Evolutionary conservation across 2,329 filamentous ascomycete genomes (phyloP), one percentile per base, ranked within the genome.

Genomic region (Biscogniauxia mediterranea): DNA sequence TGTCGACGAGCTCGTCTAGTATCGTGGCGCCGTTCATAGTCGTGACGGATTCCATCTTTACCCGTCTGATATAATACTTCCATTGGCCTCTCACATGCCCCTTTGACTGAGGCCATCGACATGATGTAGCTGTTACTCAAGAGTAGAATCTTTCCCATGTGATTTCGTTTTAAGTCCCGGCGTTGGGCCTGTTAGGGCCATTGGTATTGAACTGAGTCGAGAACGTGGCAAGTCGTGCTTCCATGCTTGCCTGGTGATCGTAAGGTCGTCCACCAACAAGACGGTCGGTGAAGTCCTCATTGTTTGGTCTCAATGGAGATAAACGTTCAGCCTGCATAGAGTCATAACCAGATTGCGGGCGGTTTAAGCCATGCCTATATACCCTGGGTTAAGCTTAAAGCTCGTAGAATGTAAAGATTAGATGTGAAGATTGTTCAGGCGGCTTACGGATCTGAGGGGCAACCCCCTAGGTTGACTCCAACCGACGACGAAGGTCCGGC

Each of bases 381-480:
- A 49, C 9, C n/a, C 38, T 54, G 6, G 2, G 56, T 52, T 25
- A 23, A 61, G 25, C 25, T 25, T 9, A 59, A 59, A 5, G 52
- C n/a, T 58, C 59, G 52, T 50, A 21, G 5, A n/a, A 49, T 8
- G 23, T 11, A 20, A 49, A 57, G 26, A 58, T 51, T 7, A 23
- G 5, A 25, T 21, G 4, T 7, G 19, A n/a, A 20, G 50, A 19
- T 56, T 19, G 51, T 42, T 6, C 20, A 52, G 15, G 52, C 21
- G 19, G 59, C 69, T 52, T 64, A 69, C 54, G 63, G 64, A 26
- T 62, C 61, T 49, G 51, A 57, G 52, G 55, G 52, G 19, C 62
- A 62, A 23, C 58, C 64, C 5, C n/a, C 54, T 38, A 60, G 51
- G n/a, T 65, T 64, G 7, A 62, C 32, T 32, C 20, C 58, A 21